Evolutionary conservation across 441 rosid genomes (phyloP).

Genomic region (Mallotus repandus): DNA sequence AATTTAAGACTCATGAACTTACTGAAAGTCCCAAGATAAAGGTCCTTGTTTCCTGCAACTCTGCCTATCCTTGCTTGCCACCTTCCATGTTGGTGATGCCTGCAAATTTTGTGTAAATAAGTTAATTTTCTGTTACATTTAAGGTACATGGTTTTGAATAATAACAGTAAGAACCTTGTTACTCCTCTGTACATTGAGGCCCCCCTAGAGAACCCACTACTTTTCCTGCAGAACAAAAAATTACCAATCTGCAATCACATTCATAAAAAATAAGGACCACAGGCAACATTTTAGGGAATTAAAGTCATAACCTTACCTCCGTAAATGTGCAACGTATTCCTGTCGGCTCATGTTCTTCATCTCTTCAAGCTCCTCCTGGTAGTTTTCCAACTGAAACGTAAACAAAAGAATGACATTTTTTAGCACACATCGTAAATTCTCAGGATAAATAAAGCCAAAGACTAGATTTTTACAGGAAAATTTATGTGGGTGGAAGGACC

Average conservation of each 20-base stretch:
- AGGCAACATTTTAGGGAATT: neutral
- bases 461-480: constrained; percentile 50
- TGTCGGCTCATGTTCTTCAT: constrained; percentile 96
- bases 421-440: neutral
- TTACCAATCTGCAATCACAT: neutral
- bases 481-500: constrained; percentile 87
- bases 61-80: constrained; percentile 99
- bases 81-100: constrained; percentile 98
- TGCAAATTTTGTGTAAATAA: constrained; percentile 15
- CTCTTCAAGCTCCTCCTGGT: constrained; percentile 68
- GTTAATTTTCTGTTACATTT: neutral
- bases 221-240: constrained; percentile 52
- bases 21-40: constrained; percentile 96
- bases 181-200: constrained; percentile 97
- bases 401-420: neutral
- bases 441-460: neutral
- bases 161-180: constrained; percentile 54
- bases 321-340: constrained; percentile 83
- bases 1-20: constrained; percentile 27
- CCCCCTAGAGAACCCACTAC: constrained; percentile 93
- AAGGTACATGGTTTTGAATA: neutral
- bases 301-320: constrained; percentile 47
- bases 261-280: neutral
- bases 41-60: constrained; percentile 97
- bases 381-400: constrained; percentile 64